A percentile compares a stretch with the other conserved stretches of the same genome.
phyloP scores from a whole-genome alignment of 371 early-diverging fungal genomes.

The Gilbertella persicaria region DNA sequence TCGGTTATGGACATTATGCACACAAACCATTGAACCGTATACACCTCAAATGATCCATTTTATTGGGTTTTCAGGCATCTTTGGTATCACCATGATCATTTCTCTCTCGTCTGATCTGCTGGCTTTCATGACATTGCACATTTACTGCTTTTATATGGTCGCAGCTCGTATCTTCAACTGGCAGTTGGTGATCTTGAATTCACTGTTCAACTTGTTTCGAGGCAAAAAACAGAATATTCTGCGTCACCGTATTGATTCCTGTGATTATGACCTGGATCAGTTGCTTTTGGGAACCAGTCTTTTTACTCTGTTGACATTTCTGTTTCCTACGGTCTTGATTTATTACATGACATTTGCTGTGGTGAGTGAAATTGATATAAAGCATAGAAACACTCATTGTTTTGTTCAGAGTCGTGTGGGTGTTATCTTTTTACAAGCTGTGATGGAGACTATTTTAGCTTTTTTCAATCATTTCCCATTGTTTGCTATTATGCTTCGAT shows the following conservation, averaged over 20 bases:
- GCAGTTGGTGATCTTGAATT: slow-evolving; percentile 82
- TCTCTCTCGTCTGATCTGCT: slow-evolving; percentile 82
- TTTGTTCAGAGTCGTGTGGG: slow-evolving; percentile 65
- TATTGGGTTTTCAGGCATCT: slow-evolving; percentile 78
- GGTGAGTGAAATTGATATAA: slow-evolving; percentile 59
- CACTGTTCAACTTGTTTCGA: slow-evolving; percentile 90
- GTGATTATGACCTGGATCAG: slow-evolving; percentile 95
- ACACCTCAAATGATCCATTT: slow-evolving; percentile 68
- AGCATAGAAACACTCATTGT: too few relatives aligned
- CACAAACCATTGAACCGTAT: slow-evolving; percentile 55
- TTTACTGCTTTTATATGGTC: slow-evolving; percentile 92
- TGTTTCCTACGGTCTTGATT: slow-evolving; percentile 94
- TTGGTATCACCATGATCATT: slow-evolving; percentile 87
- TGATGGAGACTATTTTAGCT: slow-evolving; percentile 81
- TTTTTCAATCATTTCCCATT: slow-evolving; percentile 94
- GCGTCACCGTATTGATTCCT: slow-evolving; percentile 91
- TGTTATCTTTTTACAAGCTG: slow-evolving; percentile 77
- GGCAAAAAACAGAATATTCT: slow-evolving; percentile 92
- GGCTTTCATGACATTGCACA: slow-evolving; percentile 83
- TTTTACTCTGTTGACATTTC: slow-evolving; percentile 89
- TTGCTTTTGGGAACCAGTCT: slow-evolving; percentile 92
- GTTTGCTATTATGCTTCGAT: slow-evolving; percentile 85
- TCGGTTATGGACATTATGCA: slow-evolving; percentile 78
- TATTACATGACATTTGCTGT: slow-evolving; percentile 90
- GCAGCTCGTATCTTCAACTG: slow-evolving; percentile 91